Conservation (phyloP, 1,284 basidiomycete species). For the Ganoderma multipileum region DNA sequence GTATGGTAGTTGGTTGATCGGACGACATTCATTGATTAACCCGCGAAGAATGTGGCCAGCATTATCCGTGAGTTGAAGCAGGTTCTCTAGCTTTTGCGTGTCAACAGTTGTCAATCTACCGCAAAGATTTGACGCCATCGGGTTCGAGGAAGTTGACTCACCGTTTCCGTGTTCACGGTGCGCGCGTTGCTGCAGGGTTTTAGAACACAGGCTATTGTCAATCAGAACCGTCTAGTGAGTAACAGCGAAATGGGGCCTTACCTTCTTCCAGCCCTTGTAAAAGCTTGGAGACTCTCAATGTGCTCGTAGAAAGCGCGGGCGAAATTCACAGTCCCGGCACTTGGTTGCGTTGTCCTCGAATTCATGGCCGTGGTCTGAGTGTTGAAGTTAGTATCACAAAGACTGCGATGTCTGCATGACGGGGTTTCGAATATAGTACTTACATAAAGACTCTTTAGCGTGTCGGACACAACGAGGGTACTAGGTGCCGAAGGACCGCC, state of each 20-base stretch:
- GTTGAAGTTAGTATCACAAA: background rate
- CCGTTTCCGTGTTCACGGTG: background rate
- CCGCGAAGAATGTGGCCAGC: background rate
- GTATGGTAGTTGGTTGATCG: background rate
- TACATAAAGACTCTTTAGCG: background rate
- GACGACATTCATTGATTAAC: background rate
- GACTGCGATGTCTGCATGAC: background rate
- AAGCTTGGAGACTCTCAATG: background rate
- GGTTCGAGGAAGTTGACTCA: background rate
- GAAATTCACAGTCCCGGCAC: background rate
- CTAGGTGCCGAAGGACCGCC: background rate
- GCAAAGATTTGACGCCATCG: background rate
- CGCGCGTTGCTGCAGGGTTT: background rate
- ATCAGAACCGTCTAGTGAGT: background rate
- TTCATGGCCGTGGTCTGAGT: background rate
- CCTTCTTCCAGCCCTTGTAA: background rate
- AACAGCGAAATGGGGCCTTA: background rate
- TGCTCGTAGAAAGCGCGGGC: slow-evolving; percentile 4
- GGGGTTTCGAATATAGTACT: background rate
- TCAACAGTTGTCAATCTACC: background rate
- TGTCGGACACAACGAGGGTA: background rate
- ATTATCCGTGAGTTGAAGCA: background rate
- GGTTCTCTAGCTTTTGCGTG: background rate
- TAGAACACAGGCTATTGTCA: background rate
- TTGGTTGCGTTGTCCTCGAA: background rate